phyloP scores from a whole-genome alignment of 1,284 basidiomycete genomes.

The Irpex lacteus region DNA sequence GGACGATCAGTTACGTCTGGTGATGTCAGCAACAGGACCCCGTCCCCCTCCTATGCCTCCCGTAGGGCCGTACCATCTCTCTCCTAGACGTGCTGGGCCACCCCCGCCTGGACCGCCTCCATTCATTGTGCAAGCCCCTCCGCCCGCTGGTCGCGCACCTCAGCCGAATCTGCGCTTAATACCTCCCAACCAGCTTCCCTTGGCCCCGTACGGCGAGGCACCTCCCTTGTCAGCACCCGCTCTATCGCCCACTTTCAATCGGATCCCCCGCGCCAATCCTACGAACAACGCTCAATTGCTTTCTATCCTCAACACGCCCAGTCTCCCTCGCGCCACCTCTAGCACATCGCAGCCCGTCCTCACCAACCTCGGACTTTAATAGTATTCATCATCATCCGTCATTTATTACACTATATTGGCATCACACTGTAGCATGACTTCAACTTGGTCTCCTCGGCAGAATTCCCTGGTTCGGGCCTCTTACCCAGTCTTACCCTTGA shows the following conservation, averaged over 20 bases:
- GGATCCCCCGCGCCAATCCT: slow-evolving; percentile 19
- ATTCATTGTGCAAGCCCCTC: background rate
- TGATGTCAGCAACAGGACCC: slow-evolving; percentile 18
- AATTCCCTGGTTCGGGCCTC: slow-evolving; percentile 12
- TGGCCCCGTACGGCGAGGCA: slow-evolving; percentile 3
- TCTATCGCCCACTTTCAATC: slow-evolving; percentile 16
- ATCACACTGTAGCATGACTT: slow-evolving; percentile 22
- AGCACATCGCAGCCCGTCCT: slow-evolving; percentile 17
- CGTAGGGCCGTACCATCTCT: slow-evolving; percentile 8
- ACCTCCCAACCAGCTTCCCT: slow-evolving; percentile 14
- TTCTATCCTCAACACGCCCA: slow-evolving; percentile 33
- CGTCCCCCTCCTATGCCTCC: slow-evolving; percentile 15
- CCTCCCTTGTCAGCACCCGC: slow-evolving; percentile 19
- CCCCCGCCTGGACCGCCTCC: background rate
- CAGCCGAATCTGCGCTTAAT: slow-evolving; percentile 12
- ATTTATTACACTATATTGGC: slow-evolving; percentile 9
- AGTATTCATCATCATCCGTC: slow-evolving; percentile 13
- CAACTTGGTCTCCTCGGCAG: slow-evolving; percentile 5
- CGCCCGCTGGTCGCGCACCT: background rate
- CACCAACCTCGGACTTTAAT: slow-evolving; percentile 26
- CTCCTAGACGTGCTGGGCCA: background rate
- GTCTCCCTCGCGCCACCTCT: slow-evolving; percentile 21
- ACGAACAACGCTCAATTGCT: slow-evolving; percentile 29
- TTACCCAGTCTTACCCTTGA: background rate
- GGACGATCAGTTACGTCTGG: background rate